A percentile compares a stretch with the other conserved stretches of the same genome.
Evolutionary conservation across 1,284 basidiomycete species (phyloP).

Genomic region (Cutaneotrichosporon cavernicola): DNA sequence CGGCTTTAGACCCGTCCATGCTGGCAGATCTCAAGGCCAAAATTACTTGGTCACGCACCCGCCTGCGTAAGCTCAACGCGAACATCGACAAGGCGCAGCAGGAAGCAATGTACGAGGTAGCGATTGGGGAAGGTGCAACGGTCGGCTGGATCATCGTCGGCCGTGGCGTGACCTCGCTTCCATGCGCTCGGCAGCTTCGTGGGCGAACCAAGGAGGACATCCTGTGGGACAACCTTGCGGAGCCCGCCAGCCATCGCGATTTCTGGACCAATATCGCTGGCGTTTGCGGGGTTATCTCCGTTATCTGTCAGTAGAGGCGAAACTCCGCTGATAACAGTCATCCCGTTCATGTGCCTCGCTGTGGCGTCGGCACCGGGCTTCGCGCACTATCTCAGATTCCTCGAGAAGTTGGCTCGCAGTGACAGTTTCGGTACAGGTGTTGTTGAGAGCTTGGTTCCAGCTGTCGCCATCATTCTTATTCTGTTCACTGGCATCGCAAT

Average conservation of each 20-base stretch:
- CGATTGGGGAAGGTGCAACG: constrained; percentile 57
- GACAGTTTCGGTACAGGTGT: constrained; percentile 62
- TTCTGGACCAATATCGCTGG: constrained; percentile 63
- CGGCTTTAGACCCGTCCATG: not conserved
- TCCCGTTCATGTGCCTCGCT: constrained; percentile 65
- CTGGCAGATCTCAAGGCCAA: constrained; percentile 7
- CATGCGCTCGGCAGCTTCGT: constrained; percentile 66
- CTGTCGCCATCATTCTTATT: constrained; percentile 62
- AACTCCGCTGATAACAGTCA: constrained; percentile 57
- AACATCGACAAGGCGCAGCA: constrained; percentile 67
- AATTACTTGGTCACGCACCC: constrained; percentile 10
- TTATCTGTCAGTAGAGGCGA: constrained; percentile 59
- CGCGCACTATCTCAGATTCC: constrained; percentile 64
- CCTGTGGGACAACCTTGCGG: constrained; percentile 70
- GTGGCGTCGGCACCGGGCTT: constrained; percentile 68
- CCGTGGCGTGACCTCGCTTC: constrained; percentile 64
- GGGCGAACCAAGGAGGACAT: constrained; percentile 76
- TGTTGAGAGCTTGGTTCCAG: constrained; percentile 66
- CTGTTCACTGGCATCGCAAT: constrained; percentile 59
- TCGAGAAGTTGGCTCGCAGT: constrained; percentile 59
- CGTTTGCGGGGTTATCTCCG: constrained; percentile 59
- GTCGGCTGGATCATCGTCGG: constrained; percentile 76
- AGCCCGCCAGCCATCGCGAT: constrained; percentile 58
- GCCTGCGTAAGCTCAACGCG: constrained; percentile 59
- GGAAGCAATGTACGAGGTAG: constrained; percentile 60